Evolutionary conservation across 2,329 filamentous ascomycete species (phyloP).

Genomic region (Fusarium ramigenum): DNA sequence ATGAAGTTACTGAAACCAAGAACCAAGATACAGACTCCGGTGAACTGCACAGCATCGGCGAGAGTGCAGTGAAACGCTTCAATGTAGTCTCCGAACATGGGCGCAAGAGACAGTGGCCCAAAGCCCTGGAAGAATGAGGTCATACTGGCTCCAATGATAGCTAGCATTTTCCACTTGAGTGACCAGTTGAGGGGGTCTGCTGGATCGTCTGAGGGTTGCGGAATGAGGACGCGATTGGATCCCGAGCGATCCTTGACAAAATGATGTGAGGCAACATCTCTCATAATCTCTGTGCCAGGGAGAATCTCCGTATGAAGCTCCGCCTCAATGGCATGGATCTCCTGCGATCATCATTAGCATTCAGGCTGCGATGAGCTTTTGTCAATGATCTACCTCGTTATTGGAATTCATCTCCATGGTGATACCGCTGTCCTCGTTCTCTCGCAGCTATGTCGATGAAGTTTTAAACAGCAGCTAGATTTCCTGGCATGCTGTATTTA

Average conservation of each 20-base stretch:
- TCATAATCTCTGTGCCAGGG: background rate
- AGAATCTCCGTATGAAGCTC: background rate
- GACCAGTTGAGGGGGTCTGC: background rate
- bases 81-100: background rate
- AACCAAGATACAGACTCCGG: background rate
- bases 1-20: background rate
- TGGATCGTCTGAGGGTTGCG: background rate
- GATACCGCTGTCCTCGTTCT: background rate
- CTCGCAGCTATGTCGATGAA: background rate
- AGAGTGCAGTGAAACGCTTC: background rate
- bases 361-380: fast-evolving
- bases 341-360: background rate
- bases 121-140: background rate
- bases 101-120: background rate
- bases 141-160: background rate
- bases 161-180: background rate
- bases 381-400: background rate
- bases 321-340: background rate
- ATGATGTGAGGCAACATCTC: background rate
- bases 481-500: background rate
- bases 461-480: too few species aligned
- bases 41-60: background rate
- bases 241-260: background rate
- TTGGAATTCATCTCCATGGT: background rate
- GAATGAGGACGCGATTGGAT: background rate